Conservation (phyloP, 1,139 yeast genomes). For the Tardiomyces depauwii region DNA sequence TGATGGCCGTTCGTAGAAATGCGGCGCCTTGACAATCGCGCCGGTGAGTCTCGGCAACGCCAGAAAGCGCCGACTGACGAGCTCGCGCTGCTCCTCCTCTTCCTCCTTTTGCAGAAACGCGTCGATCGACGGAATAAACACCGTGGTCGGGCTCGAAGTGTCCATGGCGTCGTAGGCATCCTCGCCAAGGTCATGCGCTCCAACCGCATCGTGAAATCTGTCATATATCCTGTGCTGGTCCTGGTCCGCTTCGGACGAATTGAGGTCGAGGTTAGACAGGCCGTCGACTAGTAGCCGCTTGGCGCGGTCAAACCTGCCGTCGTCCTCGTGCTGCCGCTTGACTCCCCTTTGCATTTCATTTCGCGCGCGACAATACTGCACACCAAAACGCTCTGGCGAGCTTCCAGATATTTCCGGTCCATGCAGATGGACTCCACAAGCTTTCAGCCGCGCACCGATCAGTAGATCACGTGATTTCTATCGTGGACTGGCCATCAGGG, state of each 20-base stretch:
- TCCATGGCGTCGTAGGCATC: constrained; percentile 9
- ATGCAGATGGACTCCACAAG: no score
- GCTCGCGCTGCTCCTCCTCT: constrained; percentile 3
- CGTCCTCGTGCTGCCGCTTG: not conserved
- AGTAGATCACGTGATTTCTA: no score
- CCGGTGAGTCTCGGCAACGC: not conserved
- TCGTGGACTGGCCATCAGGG: no score
- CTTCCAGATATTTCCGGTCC: no score
- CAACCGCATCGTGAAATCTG: not conserved
- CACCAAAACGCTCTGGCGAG: no score
- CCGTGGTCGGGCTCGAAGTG: constrained; percentile 10
- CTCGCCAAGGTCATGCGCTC: not conserved
- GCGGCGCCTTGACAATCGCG: not conserved
- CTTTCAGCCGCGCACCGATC: no score
- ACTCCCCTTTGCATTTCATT: not conserved
- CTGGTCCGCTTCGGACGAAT: not conserved
- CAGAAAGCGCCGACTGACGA: not conserved
- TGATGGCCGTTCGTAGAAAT: constrained; percentile 12
- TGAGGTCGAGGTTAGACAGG: not conserved
- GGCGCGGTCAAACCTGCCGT: not conserved
- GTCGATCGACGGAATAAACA: constrained; percentile 17
- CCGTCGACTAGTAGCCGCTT: constrained; percentile 1
- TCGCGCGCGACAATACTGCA: not conserved
- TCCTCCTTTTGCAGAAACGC: constrained; percentile 11
- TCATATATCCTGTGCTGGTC: not conserved